A percentile compares a stretch with the other conserved stretches of the same genome.
Evolutionary conservation across 1,139 yeast species (phyloP).

Genomic region (Spathaspora sp.): DNA sequence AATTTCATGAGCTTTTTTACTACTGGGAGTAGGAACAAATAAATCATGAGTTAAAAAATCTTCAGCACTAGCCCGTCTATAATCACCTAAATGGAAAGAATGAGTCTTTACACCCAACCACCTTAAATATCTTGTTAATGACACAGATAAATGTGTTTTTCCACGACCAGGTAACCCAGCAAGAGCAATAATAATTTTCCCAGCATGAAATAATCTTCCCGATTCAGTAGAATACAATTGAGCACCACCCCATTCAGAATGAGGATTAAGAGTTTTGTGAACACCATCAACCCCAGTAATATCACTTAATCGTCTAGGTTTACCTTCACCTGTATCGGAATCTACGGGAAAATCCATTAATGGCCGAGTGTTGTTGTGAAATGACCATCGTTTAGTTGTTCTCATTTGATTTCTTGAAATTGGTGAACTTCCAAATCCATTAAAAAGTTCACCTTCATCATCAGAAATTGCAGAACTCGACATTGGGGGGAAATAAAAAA

Average conservation of each 20-base stretch:
- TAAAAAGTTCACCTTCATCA: constrained; percentile 35
- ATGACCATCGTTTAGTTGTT: constrained; percentile 47
- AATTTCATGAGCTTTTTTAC: constrained; percentile 51
- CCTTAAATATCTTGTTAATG: constrained; percentile 84
- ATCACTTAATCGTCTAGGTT: constrained; percentile 39
- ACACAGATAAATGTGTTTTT: constrained; percentile 88
- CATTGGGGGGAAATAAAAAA: constrained; percentile 2
- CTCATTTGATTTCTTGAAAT: constrained; percentile 30
- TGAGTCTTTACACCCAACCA: constrained; percentile 96
- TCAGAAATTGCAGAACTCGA: constrained; percentile 19
- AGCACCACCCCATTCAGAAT: constrained; percentile 64
- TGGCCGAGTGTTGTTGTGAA: constrained; percentile 38
- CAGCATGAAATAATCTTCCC: constrained; percentile 92
- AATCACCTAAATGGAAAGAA: constrained; percentile 90
- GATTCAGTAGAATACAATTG: constrained; percentile 89
- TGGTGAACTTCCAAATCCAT: constrained; percentile 43
- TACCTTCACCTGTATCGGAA: constrained; percentile 16
- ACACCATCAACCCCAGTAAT: constrained; percentile 52
- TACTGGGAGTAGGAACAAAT: constrained; percentile 61
- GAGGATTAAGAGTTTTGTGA: constrained; percentile 51
- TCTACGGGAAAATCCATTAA: constrained; percentile 34
- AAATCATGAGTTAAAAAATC: constrained; percentile 66
- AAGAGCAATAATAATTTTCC: constrained; percentile 83
- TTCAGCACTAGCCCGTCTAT: constrained; percentile 63
- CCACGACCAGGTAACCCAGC: constrained; percentile 98